Evolutionary conservation across 2,329 filamentous ascomycete genomes (phyloP).

Genomic region (Celoporthe dispersa): DNA sequence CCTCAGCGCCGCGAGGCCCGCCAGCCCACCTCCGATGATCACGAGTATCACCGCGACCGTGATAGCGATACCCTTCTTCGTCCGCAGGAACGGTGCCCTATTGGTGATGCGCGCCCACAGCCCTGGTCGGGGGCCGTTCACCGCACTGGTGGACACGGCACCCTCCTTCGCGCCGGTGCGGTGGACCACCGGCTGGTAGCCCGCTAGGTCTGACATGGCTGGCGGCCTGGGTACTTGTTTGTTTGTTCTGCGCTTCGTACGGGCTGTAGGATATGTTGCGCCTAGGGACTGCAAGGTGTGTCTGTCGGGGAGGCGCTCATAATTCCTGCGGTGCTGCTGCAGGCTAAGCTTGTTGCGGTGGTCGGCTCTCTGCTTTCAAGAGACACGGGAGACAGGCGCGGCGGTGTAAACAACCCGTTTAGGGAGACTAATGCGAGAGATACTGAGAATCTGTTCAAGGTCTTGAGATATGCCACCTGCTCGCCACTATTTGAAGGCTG

Average conservation of each 20-base stretch:
- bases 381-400: background rate
- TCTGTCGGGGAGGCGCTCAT: background rate
- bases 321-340: background rate
- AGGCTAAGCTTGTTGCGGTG: background rate
- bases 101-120: slow-evolving; percentile 31
- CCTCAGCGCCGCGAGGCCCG: slow-evolving; percentile 41
- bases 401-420: background rate
- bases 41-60: slow-evolving; percentile 36
- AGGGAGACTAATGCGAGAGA: too few relatives aligned
- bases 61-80: slow-evolving; percentile 38
- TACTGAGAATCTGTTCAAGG: background rate
- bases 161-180: background rate
- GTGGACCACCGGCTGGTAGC: slow-evolving; percentile 8
- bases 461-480: background rate
- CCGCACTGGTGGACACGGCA: slow-evolving; percentile 29
- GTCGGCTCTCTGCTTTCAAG: background rate
- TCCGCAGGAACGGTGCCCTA: slow-evolving; percentile 38
- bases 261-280: background rate
- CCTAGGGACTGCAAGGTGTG: background rate
- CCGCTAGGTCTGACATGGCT: slow-evolving; percentile 17
- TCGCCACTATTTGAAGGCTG: background rate
- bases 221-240: background rate
- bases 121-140: slow-evolving; percentile 10
- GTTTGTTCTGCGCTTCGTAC: background rate
- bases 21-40: slow-evolving; percentile 42